Evolutionary conservation across 768 basidiomycete genomes (phyloP), one percentile per base, ranked within the genome.

Genomic region (Dioszegia hungarica): DNA sequence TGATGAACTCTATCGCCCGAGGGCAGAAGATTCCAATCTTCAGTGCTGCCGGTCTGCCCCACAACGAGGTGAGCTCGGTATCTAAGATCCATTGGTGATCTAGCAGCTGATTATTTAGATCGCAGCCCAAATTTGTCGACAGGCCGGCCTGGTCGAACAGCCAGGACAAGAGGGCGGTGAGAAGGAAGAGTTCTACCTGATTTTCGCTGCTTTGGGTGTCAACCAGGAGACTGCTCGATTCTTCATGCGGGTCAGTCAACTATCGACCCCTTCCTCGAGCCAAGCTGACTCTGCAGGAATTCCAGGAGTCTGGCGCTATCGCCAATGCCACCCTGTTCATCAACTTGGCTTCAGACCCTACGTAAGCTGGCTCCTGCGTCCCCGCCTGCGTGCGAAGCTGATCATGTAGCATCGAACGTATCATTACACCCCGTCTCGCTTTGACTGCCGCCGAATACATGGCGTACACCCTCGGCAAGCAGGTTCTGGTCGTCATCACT

Each of bases 11-110:
- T 56, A 99, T 99, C 75, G 95, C 95, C 59, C 91, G 95, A 79
- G 95, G 95, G 12, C 95, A 99, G 79, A 99, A 99, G 84, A 98
- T 99, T 65, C 95, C 95, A 59, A 99, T 99, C 75, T 99, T 99
- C 81, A 97, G 92, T 46, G 95, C 95, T 43, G 91, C 95, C 56
- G 70, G 59, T 82, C 81, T 99, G 45, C 95, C 95, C 38, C 95
- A 99, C 80, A 98, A 99, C 78, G 92, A 98, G 81, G 93, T 90
- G 66, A 68, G 81, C 73, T 28, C 60, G 59, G n/a, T n/a, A n/a
- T n/a, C 54, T 59, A 57, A 8, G 31, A 28, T 31, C 5, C 4
- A 24, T 25, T 36, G 5, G 44, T 43, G 36, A 41, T 38, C 41
- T 28, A 36, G 46, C 37, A 52, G 39, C 44, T 54, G 17, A 28